Evolutionary conservation across 257 asterid species (phyloP).

Genomic region (Nyctanthes arbortristis): DNA sequence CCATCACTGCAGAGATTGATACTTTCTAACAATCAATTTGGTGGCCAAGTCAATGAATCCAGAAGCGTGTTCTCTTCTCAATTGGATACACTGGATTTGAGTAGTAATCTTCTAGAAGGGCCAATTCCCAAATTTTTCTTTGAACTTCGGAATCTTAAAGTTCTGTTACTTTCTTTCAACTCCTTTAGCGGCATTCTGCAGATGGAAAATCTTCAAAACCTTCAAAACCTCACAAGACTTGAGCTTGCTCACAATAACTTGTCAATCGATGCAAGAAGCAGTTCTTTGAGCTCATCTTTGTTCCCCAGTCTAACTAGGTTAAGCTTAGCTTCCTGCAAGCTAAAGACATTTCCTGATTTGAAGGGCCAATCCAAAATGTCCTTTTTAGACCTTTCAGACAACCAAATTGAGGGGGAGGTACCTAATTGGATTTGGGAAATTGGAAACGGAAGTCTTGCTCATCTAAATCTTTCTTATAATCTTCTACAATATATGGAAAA

Average conservation of each 20-base stretch:
- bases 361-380: neutral
- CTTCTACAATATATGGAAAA: constrained; percentile 41
- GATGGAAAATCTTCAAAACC: constrained; percentile 17
- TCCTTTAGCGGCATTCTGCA: constrained; percentile 34
- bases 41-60: constrained; percentile 42
- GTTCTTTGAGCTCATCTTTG: neutral
- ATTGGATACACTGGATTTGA: constrained; percentile 41
- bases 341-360: neutral
- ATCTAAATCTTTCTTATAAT: constrained; percentile 53
- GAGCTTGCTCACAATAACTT: constrained; percentile 8
- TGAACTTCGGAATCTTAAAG: constrained; percentile 25
- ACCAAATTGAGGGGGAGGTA: constrained; percentile 49
- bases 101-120: constrained; percentile 39
- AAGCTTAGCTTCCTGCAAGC: constrained; percentile 12
- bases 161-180: constrained; percentile 40
- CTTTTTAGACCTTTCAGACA: constrained; percentile 52
- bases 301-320: neutral
- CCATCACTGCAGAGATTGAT: too few relatives aligned
- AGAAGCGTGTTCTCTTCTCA: constrained; percentile 12
- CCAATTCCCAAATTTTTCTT: constrained; percentile 39
- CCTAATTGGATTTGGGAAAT: constrained; percentile 61
- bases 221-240: neutral
- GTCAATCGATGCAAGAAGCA: neutral
- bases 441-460: constrained; percentile 29
- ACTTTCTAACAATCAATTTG: constrained; percentile 42